Base-by-base conservation (phyloP, 2,329 filamentous ascomycete species). In the Hirsutella thompsonii region DNA sequence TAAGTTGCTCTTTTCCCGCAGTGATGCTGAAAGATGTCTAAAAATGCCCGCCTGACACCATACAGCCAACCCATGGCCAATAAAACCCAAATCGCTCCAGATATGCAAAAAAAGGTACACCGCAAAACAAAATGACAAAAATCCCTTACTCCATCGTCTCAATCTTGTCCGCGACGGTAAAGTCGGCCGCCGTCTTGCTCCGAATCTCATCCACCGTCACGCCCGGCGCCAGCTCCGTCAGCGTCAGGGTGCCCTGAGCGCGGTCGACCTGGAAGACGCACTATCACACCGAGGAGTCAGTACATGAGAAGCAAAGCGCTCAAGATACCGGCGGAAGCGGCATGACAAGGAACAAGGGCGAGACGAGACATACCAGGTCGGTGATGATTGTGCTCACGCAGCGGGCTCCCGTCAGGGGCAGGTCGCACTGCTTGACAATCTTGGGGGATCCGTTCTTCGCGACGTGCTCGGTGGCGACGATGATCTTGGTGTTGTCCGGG, bases 311-410 rank as follows among this genome's bases (percentile, higher is more conserved):
- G 10, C 11, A 2, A 18, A 8, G 14, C 2, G 21, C 20, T 6
- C 16, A 9, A 13, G 8, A n/a, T n/a, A n/a, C n/a, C n/a, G n/a
- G n/a, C n/a, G n/a, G n/a, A n/a, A n/a, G n/a, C n/a, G n/a, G n/a
- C n/a, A n/a, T n/a, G n/a, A n/a, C n/a, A n/a, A n/a, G n/a, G 16
- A 42, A 20, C 20, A 33, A 30, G 8, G 35, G n/a, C 11, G 11
- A 16, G n/a, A 18, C 2, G 8, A 3, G 26, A 69, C 76, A 63
- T 56, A 80, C 79, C 55, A 90, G 58, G 49, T 92, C 80, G 0
- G 79, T 84, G 43, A 83, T 82, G 43, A 84, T 81, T 3, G 77
- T 81, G 64, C 76, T 81, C 8, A 83, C 79, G n/a, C 77, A 75
- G 29, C 67, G 64, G 29, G 74, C 76, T 1, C 80, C 80, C 0